A percentile compares a stretch with the other conserved stretches of the same genome.
phyloP scores from a whole-genome alignment of 192 early-diverging fungal genomes.

The Phycomyces blakesleeanus region DNA sequence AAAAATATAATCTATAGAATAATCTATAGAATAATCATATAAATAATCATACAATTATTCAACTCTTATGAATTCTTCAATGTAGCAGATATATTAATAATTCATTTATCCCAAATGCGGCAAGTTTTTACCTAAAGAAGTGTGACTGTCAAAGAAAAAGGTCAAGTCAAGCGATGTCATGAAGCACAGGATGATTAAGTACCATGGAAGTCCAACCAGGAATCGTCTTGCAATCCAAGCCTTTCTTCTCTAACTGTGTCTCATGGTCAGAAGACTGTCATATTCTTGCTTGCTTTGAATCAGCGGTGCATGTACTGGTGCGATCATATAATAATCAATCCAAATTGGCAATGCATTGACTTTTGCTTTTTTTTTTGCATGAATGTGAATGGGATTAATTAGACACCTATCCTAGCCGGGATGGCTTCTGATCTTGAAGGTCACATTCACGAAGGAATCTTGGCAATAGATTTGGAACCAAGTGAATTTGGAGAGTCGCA shows the following conservation, averaged over 20 bases:
- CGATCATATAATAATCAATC: background rate
- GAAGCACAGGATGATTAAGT: no score
- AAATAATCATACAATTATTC: no score
- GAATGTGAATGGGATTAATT: background rate
- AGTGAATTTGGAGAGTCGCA: constrained; percentile 7
- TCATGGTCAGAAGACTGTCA: constrained; percentile 4
- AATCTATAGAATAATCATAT: no score
- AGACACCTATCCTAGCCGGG: constrained; percentile 10
- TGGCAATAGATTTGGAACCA: background rate
- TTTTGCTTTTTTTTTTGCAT: background rate
- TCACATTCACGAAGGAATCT: background rate
- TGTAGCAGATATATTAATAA: no score
- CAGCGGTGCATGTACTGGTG: constrained; percentile 8
- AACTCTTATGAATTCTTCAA: no score
- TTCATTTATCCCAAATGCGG: no score
- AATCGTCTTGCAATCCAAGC: background rate
- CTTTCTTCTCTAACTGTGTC: constrained; percentile 6
- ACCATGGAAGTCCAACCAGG: constrained; percentile 2
- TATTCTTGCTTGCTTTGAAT: constrained; percentile 7
- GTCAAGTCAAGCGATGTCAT: background rate
- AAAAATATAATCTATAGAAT: no score
- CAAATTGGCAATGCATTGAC: background rate
- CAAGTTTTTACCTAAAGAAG: no score
- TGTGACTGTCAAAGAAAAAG: background rate
- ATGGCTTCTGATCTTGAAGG: constrained; percentile 8